Conservation (phyloP, 2,329 filamentous ascomycete species). For the Fusarium sp. region DNA sequence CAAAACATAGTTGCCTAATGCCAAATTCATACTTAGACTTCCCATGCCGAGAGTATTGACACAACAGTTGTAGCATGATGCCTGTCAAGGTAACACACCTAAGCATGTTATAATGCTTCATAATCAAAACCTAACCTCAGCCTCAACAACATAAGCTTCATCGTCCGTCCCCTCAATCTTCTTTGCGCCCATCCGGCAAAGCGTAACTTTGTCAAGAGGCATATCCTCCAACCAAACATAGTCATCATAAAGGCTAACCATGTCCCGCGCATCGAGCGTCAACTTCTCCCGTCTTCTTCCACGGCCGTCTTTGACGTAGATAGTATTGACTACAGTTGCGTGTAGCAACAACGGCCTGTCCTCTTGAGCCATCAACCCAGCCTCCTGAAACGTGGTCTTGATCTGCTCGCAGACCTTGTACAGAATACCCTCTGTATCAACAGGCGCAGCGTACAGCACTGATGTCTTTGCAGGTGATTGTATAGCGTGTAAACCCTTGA, state of each 20-base stretch:
- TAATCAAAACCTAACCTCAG: slow-evolving; percentile 58
- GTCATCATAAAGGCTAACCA: slow-evolving; percentile 71
- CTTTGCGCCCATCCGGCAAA: slow-evolving; percentile 91
- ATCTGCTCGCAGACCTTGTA: slow-evolving; percentile 69
- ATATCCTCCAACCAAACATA: slow-evolving; percentile 79
- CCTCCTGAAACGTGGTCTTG: slow-evolving; percentile 64
- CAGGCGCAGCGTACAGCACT: slow-evolving; percentile 74
- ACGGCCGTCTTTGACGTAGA: slow-evolving; percentile 70
- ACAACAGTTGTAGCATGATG: slow-evolving; percentile 3
- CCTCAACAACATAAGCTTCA: slow-evolving; percentile 66
- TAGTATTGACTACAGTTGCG: slow-evolving; percentile 87
- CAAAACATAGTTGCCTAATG: slow-evolving; percentile 1
- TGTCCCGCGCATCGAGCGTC: slow-evolving; percentile 65
- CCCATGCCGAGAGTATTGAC: background rate
- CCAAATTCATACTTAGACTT: slow-evolving; percentile 2
- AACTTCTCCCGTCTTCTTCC: slow-evolving; percentile 53
- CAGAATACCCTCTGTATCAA: slow-evolving; percentile 65
- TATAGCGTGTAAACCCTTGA: slow-evolving; percentile 72
- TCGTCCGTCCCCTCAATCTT: slow-evolving; percentile 67
- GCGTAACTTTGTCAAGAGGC: slow-evolving; percentile 75
- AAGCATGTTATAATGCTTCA: slow-evolving; percentile 8
- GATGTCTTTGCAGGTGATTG: slow-evolving; percentile 67
- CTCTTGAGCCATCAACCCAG: slow-evolving; percentile 69
- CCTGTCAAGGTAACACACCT: background rate
- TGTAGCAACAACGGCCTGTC: slow-evolving; percentile 78